Percentiles rank a stretch among this genome's conserved stretches.
phyloP scores from a whole-genome alignment of 306 rosid genomes.

The Corylus americana region DNA sequence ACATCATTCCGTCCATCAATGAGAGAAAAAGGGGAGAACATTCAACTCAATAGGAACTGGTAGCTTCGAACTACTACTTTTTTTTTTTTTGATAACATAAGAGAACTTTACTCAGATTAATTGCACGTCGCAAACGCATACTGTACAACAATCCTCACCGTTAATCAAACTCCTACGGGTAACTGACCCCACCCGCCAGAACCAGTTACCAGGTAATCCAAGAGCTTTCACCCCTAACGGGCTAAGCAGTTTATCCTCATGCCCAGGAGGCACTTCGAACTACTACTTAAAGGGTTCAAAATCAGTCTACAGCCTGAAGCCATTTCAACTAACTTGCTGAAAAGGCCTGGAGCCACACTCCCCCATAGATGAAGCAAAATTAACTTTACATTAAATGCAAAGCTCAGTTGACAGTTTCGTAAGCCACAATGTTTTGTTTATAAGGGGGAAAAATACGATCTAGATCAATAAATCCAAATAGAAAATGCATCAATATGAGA shows the following conservation, averaged over 20 bases:
- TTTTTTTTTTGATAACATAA: too few relatives aligned
- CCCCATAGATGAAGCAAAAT: not conserved
- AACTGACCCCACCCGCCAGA: too few relatives aligned
- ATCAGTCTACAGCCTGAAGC: not conserved
- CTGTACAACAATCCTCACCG: too few relatives aligned
- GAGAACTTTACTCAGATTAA: too few relatives aligned
- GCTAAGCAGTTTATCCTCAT: too few relatives aligned
- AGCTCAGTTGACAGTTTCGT: not conserved
- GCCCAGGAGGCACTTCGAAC: not conserved
- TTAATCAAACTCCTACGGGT: too few relatives aligned
- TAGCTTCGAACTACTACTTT: not conserved
- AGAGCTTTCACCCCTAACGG: too few relatives aligned
- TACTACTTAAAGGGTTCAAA: not conserved
- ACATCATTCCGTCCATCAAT: not conserved
- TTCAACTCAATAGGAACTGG: not conserved
- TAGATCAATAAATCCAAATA: not conserved
- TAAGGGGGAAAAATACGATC: not conserved
- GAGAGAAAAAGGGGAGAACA: not conserved
- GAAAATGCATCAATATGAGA: slow-evolving; percentile 13
- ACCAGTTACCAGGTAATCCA: too few relatives aligned
- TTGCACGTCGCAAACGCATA: too few relatives aligned
- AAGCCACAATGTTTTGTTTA: too few relatives aligned
- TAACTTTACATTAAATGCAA: not conserved
- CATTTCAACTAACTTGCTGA: not conserved
- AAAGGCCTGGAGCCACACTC: not conserved